Percentiles rank a stretch among this genome's conserved stretches.
Conservation (phyloP, 768 basidiomycete genomes). For the Hericium alpestre region DNA sequence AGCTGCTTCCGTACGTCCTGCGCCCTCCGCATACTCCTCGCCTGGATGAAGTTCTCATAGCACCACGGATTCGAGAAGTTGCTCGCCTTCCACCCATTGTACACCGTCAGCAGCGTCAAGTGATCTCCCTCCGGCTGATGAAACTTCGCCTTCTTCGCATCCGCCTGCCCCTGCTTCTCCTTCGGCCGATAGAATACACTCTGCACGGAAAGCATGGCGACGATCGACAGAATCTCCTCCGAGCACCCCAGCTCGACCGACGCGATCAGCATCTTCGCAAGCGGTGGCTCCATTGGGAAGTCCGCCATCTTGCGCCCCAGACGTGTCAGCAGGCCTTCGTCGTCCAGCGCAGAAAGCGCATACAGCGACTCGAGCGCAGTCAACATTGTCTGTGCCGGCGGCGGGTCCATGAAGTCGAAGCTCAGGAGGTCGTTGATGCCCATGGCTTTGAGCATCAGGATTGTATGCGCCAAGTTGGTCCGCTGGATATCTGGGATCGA, state of each 20-base stretch:
- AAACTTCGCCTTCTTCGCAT: conserved; percentile 99
- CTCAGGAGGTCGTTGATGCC: conserved; percentile 94
- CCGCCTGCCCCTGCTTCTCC: conserved; percentile 98
- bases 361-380: conserved; percentile 92
- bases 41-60: conserved; percentile 98
- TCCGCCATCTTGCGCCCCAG: conserved; percentile 99
- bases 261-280: conserved; percentile 97
- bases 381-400: conserved; percentile 92
- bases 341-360: conserved; percentile 90
- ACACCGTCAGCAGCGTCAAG: conserved; percentile 83
- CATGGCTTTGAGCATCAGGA: conserved; percentile 96
- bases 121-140: conserved; percentile 99
- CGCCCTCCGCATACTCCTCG: conserved; percentile 90
- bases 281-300: conserved; percentile 93
- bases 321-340: conserved; percentile 90
- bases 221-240: conserved; percentile 93
- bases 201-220: conserved; percentile 95
- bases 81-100: conserved; percentile 95
- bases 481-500: conserved; percentile 98
- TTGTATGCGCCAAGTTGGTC: conserved; percentile 84
- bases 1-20: conserved; percentile 98
- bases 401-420: conserved; percentile 99
- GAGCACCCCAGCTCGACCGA: conserved; percentile 97
- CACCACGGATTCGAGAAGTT: conserved; percentile 99
- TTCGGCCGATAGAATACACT: conserved; percentile 98